Percentiles rank a stretch among this genome's conserved stretches.
Evolutionary conservation across 306 rosid genomes (phyloP).

Genomic region (Ormosia emarginata): DNA sequence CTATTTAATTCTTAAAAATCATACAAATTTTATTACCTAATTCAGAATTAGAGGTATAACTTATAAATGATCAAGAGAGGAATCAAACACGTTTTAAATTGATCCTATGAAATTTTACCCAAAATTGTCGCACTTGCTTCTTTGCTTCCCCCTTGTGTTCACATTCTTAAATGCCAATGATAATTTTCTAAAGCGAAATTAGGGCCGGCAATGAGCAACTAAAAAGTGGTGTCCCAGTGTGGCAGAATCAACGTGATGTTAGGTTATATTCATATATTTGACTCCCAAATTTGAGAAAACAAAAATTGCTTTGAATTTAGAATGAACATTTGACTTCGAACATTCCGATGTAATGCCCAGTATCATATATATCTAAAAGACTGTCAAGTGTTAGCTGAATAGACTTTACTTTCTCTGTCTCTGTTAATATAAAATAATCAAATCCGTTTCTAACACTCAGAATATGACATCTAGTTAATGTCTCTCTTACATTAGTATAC

Average conservation of each 20-base stretch:
- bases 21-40: neutral
- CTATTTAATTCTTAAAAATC: neutral
- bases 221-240: neutral
- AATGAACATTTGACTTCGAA: neutral
- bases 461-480: too few species aligned
- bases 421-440: neutral
- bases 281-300: neutral
- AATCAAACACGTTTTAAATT: neutral
- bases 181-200: neutral
- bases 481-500: too few species aligned
- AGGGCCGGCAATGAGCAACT: neutral
- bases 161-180: conserved; percentile 1
- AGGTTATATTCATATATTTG: conserved; percentile 16
- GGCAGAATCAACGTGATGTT: neutral
- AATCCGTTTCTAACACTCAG: too few species aligned
- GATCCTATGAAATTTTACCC: conserved; percentile 11
- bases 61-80: neutral
- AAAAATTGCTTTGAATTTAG: neutral
- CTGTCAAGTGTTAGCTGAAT: neutral
- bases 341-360: too few species aligned
- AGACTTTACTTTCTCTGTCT: neutral
- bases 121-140: neutral
- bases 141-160: conserved; percentile 1
- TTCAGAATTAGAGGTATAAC: neutral
- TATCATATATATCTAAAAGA: too few species aligned